Evolutionary conservation across 306 rosid genomes (phyloP), one percentile per base, ranked within the genome.

Genomic region (Fragaria ananassa): DNA sequence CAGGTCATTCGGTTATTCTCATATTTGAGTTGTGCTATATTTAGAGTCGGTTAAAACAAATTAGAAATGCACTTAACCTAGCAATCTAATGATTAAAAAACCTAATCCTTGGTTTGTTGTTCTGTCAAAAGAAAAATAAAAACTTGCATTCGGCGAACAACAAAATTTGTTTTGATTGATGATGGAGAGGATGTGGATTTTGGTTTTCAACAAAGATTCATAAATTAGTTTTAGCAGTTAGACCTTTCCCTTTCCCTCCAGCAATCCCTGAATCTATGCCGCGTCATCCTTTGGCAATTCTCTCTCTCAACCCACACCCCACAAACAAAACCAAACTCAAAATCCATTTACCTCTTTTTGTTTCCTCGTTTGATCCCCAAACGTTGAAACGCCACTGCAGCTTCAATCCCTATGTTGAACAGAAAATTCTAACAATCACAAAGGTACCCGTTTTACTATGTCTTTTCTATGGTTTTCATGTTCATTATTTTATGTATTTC

Each of bases 271-370:
- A 41, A 72, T 44, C 78, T 76, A 39, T 81, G 82, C 81, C 85
- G 87, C 81, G 85, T 86, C 86, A 83, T 81, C 86, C 85, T 81
- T 62, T 62, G 50, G 81, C 87, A 79, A 76, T 78, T 6, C 42
- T 39, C 42, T 81, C 78, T 49, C 77, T 70, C 73, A 34, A 74
- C 3, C 71, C 70, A 53, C 70, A 17, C 83, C 86, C 83, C 83
- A 19, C 88, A 66, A 85, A 72, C 92, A 80, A 85, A 87, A 78
- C 77, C 83, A 84, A 75, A 41, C 70, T 57, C 81, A 80, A 54
- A 72, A 83, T 79, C 77, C 79, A 44, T 57, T 80, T 88, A 77
- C 72, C 81, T 75, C 86, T 87, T 77, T 83, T 70, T 68, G 71
- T 58, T 78, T 62, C 77, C 18, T 82, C 77, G 54, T 31, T 84